Evolutionary conservation across 2,329 filamentous ascomycete species (phyloP).

Genomic region (Aureobasidium sp.): DNA sequence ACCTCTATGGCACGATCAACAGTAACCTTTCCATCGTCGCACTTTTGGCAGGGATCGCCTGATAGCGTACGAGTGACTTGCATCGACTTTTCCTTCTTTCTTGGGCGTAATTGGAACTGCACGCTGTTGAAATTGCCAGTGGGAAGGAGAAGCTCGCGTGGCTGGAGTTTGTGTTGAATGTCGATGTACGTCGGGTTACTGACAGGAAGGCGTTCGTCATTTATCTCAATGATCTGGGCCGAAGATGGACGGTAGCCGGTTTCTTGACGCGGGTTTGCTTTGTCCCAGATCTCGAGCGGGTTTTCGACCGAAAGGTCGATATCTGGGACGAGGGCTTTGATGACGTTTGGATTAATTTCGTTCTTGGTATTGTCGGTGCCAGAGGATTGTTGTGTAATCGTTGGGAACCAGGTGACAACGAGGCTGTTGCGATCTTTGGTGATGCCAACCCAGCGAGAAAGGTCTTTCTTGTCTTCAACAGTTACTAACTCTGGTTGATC

Average conservation of each 20-base stretch:
- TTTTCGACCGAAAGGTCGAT: conserved; percentile 66
- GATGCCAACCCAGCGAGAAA: conserved; percentile 54
- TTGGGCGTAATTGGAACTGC: not conserved
- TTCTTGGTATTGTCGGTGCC: conserved; percentile 15
- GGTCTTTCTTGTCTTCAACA: not conserved
- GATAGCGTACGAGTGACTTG: conserved; percentile 59
- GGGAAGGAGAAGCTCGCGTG: not conserved
- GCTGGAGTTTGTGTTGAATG: not conserved
- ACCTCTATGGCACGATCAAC: conserved; percentile 75
- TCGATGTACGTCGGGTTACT: not conserved
- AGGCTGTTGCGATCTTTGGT: conserved; percentile 61
- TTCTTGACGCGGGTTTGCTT: not conserved
- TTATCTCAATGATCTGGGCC: conserved; percentile 18
- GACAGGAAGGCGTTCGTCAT: conserved; percentile 17
- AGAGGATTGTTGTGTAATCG: conserved; percentile 21
- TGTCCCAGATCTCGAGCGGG: conserved; percentile 17
- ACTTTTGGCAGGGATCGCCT: conserved; percentile 69
- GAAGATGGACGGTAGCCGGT: not conserved
- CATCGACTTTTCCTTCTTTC: conserved; percentile 32
- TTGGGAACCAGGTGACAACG: conserved; percentile 62
- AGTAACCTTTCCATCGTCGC: conserved; percentile 54
- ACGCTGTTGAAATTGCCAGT: not conserved
- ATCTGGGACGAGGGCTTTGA: conserved; percentile 60
- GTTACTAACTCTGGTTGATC: not conserved
- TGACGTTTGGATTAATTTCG: conserved; percentile 52